phyloP scores from a whole-genome alignment of 2,329 filamentous ascomycete species.

The Claviceps maximensis region DNA sequence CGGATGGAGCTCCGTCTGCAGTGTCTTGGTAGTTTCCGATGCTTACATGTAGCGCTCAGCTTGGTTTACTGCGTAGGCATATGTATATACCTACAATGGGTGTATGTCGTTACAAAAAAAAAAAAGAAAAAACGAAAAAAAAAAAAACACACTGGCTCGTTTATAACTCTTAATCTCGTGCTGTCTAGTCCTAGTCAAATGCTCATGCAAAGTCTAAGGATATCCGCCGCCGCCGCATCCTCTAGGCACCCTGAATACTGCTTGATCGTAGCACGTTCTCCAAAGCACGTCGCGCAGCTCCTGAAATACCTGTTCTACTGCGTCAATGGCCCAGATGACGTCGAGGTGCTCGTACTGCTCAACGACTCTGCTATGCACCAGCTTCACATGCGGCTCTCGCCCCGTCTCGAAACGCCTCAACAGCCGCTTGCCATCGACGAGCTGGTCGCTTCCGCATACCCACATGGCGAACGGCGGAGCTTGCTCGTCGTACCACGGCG shows the following conservation, averaged over 20 bases:
- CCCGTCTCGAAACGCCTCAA: constrained; percentile 62
- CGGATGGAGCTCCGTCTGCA: too few species aligned
- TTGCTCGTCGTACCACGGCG: constrained; percentile 70
- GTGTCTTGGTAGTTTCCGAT: too few species aligned
- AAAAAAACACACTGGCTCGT: too few species aligned
- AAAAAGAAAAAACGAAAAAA: too few species aligned
- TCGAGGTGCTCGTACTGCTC: constrained; percentile 88
- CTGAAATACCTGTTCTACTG: constrained; percentile 65
- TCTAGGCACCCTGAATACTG: constrained; percentile 47
- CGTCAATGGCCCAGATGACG: constrained; percentile 89
- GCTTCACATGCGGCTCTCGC: constrained; percentile 64
- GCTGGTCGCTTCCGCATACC: constrained; percentile 69
- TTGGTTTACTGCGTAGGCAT: too few species aligned
- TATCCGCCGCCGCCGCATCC: constrained; percentile 38
- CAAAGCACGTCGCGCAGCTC: constrained; percentile 75
- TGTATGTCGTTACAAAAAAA: too few species aligned
- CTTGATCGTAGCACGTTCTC: constrained; percentile 52
- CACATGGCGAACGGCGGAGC: constrained; percentile 79
- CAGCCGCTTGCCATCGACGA: constrained; percentile 70
- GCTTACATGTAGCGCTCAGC: too few species aligned
- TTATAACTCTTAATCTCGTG: too few species aligned
- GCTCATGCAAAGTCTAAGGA: neutral
- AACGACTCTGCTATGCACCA: constrained; percentile 74
- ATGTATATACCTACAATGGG: too few species aligned
- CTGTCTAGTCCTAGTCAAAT: neutral